Percentiles rank a stretch among this genome's conserved stretches.
These are phyloP conservation scores for Starmerella powellii DNA, from an alignment of 805 yeast species.

Conservation along the genomic window DNA sequence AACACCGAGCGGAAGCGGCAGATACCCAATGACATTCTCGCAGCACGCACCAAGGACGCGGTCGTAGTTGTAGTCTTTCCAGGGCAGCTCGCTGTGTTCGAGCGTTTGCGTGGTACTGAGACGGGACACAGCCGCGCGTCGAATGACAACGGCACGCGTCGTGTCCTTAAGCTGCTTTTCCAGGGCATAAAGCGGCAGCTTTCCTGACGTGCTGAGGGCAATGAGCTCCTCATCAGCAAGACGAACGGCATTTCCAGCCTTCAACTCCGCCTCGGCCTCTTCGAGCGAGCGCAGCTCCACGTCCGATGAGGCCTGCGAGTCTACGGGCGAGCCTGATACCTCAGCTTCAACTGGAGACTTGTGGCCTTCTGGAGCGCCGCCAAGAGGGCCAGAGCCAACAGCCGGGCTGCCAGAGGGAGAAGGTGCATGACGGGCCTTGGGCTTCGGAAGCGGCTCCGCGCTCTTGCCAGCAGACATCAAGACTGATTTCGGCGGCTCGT, in stretches of 20 bases:
- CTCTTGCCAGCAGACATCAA: too few relatives aligned
- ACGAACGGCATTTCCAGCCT: slow-evolving; percentile 57
- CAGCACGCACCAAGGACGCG: slow-evolving; percentile 98
- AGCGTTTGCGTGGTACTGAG: slow-evolving; percentile 73
- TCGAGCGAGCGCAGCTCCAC: slow-evolving; percentile 34
- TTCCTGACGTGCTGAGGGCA: slow-evolving; percentile 56
- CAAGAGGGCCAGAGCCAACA: too few relatives aligned
- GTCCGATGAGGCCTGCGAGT: neutral
- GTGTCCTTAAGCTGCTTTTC: slow-evolving; percentile 85
- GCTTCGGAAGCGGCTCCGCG: too few relatives aligned
- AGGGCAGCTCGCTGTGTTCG: slow-evolving; percentile 63
- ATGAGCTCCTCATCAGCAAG: slow-evolving; percentile 65
- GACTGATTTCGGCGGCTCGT: too few relatives aligned
- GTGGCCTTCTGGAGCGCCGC: too few relatives aligned
- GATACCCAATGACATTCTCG: slow-evolving; percentile 92
- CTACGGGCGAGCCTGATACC: neutral
- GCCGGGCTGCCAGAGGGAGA: too few relatives aligned
- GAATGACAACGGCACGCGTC: slow-evolving; percentile 82
- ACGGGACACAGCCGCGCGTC: slow-evolving; percentile 84
- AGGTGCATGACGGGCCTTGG: too few relatives aligned
- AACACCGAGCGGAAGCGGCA: slow-evolving; percentile 95
- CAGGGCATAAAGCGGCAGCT: slow-evolving; percentile 81
- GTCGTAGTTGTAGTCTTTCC: slow-evolving; percentile 73
- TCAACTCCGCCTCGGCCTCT: slow-evolving; percentile 48
- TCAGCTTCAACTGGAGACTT: too few relatives aligned